Evolutionary conservation across 2,329 filamentous ascomycete genomes (phyloP).

Genomic region (Hypomyces perniciosus): DNA sequence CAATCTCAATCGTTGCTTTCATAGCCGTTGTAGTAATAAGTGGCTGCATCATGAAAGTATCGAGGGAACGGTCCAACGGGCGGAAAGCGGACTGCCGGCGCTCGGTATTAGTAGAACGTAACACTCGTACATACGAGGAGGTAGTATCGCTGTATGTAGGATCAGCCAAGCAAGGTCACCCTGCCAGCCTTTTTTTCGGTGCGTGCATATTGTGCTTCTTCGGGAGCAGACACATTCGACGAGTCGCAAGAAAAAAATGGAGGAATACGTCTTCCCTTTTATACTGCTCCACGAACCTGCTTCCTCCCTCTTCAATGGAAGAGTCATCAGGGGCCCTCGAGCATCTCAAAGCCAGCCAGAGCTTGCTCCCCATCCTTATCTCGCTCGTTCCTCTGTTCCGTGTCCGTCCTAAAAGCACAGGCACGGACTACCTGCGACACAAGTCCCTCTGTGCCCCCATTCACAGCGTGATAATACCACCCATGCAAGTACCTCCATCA

Average conservation of each 20-base stretch:
- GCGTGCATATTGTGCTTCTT: background rate
- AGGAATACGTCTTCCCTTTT: conserved; percentile 11
- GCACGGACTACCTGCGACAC: background rate
- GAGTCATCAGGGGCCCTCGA: conserved; percentile 13
- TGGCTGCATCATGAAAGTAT: background rate
- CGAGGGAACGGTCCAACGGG: background rate
- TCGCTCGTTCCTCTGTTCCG: background rate
- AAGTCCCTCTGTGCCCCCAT: background rate
- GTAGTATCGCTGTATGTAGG: background rate
- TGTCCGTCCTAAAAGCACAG: background rate
- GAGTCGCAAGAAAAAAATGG: background rate
- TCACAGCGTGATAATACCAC: background rate
- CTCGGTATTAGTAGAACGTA: conserved; percentile 5
- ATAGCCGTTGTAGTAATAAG: too few relatives aligned
- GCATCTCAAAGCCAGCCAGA: conserved; percentile 9
- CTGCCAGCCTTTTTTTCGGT: conserved; percentile 2
- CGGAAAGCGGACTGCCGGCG: background rate
- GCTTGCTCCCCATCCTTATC: conserved; percentile 12
- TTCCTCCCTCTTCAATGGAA: conserved; percentile 5
- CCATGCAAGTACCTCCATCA: background rate
- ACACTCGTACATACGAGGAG: background rate
- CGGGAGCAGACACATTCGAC: background rate
- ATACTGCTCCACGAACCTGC: conserved; percentile 10
- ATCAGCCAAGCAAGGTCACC: conserved; percentile 7
- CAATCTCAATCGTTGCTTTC: too few relatives aligned